phyloP scores from a whole-genome alignment of 116 monocot genomes.

The Dioscorea cayenensis region DNA sequence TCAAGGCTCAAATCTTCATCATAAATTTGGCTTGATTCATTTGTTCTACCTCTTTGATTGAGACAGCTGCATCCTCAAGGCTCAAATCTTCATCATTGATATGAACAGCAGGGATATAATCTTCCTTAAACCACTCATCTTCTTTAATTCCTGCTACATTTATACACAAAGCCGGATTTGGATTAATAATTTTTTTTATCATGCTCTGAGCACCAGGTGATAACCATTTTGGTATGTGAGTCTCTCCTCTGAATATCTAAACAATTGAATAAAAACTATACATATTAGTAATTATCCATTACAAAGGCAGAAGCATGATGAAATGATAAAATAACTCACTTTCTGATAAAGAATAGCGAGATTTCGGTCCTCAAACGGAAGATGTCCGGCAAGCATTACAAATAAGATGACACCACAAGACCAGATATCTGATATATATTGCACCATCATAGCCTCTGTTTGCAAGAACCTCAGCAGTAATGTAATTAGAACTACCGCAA shows the following conservation, averaged over 20 bases:
- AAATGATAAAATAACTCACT: neutral
- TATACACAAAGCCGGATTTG: constrained; percentile 41
- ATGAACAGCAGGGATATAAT: constrained; percentile 29
- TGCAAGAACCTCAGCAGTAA: constrained; percentile 80
- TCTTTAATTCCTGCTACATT: constrained; percentile 37
- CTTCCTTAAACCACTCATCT: constrained; percentile 51
- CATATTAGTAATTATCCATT: neutral
- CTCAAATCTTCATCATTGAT: constrained; percentile 30
- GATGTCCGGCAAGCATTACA: constrained; percentile 45
- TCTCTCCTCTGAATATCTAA: constrained; percentile 66
- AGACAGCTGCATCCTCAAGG: constrained; percentile 15
- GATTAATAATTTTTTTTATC: constrained; percentile 56
- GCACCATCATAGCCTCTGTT: constrained; percentile 67
- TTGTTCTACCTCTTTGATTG: constrained; percentile 49
- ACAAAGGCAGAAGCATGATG: neutral
- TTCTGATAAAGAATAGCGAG: constrained; percentile 32
- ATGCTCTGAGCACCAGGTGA: constrained; percentile 39
- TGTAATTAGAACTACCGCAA: constrained; percentile 94
- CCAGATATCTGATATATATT: constrained; percentile 55
- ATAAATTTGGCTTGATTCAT: too few species aligned
- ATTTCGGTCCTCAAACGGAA: constrained; percentile 71
- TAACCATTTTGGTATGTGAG: constrained; percentile 42
- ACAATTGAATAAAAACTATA: constrained; percentile 12
- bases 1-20: too few species aligned
- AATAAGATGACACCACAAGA: constrained; percentile 65